phyloP scores from a whole-genome alignment of 306 rosid species.

The Ormosia emarginata region DNA sequence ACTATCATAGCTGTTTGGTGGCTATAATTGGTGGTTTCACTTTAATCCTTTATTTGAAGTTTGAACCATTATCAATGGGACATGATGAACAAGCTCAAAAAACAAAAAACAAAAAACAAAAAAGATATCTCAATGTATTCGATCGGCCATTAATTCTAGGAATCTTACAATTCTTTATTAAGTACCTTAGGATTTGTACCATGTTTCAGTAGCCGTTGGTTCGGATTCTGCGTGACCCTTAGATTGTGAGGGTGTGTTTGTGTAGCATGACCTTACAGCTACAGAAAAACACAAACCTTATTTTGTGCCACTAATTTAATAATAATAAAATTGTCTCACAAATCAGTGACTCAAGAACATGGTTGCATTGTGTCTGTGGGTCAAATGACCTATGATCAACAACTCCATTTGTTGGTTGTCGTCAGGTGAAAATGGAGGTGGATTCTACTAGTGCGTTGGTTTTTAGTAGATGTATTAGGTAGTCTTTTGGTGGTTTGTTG shows the following conservation, averaged over 20 bases:
- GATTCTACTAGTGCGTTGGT: too few relatives aligned
- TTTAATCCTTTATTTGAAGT: background rate
- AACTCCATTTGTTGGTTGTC: background rate
- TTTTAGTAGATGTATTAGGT: background rate
- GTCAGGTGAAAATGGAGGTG: too few relatives aligned
- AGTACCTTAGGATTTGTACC: background rate
- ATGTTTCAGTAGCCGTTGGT: too few relatives aligned
- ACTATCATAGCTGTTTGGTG: background rate
- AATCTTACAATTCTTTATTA: background rate
- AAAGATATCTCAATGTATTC: background rate
- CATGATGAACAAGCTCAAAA: background rate
- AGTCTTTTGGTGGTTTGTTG: too few relatives aligned
- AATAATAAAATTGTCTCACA: background rate
- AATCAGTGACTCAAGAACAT: background rate
- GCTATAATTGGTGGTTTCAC: background rate
- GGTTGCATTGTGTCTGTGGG: background rate
- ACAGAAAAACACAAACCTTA: background rate
- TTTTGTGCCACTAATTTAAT: background rate
- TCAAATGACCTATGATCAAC: background rate
- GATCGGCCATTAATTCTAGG: background rate
- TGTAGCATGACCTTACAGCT: background rate
- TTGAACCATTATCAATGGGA: background rate
- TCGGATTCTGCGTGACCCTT: too few relatives aligned
- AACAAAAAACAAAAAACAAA: background rate
- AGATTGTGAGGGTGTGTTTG: background rate